Conservation (phyloP, 176 grass and related monocot species). For the Zea mays region Zm-B73-REFERENCE-NAM-5.0 NC_050105.1:138687001-138687500, state of each 20-base stretch:
- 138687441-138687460: no score
- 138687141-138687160: neutral
- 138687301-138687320: neutral
- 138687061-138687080: neutral
- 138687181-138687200: neutral
- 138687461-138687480: no score
- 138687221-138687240: conserved; percentile 5
- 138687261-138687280: no score
- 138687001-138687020: conserved; percentile 36
- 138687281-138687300: neutral
- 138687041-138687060: neutral
- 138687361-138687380: conserved; percentile 72
- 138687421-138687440: no score
- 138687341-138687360: conserved; percentile 40
- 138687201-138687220: neutral
- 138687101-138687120: neutral
- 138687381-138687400: neutral
- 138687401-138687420: no score
- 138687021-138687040: neutral
- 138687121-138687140: conserved; percentile 8
- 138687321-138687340: neutral
- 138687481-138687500: no score
- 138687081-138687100: neutral
- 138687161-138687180: neutral
- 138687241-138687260: neutral